Percentiles rank a stretch among this genome's conserved stretches.
phyloP scores from a whole-genome alignment of 2,329 filamentous ascomycete genomes.

The Pestalotiopsis sp. region DNA sequence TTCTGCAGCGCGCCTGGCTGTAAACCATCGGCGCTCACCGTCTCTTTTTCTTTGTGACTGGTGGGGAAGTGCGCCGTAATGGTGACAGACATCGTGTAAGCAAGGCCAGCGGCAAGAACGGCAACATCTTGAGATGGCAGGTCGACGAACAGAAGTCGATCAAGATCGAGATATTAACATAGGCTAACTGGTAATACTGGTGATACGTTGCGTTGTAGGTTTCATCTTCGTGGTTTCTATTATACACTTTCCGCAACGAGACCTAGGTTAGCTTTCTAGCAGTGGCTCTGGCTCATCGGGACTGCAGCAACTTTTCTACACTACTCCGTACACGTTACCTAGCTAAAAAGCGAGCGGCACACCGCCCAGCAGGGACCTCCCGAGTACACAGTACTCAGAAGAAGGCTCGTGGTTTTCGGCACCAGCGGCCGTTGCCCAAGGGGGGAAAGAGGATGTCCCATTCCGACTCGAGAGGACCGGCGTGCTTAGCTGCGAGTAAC shows the following conservation, averaged over 20 bases:
- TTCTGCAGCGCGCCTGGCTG: not conserved
- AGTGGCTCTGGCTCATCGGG: not conserved
- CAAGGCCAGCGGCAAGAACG: not conserved
- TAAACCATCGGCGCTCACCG: not conserved
- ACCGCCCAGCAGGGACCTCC: slow-evolving; percentile 2
- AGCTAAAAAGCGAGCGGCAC: not conserved
- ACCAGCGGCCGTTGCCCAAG: slow-evolving; percentile 3
- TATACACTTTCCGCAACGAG: not conserved
- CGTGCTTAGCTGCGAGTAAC: slow-evolving; percentile 1
- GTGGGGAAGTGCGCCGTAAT: not conserved
- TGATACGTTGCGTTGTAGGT: not conserved
- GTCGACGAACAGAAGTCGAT: not conserved
- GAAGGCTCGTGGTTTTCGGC: not conserved
- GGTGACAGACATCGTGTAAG: not conserved
- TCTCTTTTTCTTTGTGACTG: not conserved
- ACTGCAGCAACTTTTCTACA: not conserved
- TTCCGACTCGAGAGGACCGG: not conserved
- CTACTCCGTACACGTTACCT: not conserved
- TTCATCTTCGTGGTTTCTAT: not conserved
- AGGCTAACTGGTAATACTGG: not conserved
- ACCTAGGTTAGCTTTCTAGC: not conserved
- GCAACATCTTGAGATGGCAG: not conserved
- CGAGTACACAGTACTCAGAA: not conserved
- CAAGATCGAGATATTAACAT: not conserved
- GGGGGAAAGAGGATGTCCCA: not conserved